phyloP scores from a whole-genome alignment of 208 protist genomes.

The Acanthamoeba triangularis region DNA sequence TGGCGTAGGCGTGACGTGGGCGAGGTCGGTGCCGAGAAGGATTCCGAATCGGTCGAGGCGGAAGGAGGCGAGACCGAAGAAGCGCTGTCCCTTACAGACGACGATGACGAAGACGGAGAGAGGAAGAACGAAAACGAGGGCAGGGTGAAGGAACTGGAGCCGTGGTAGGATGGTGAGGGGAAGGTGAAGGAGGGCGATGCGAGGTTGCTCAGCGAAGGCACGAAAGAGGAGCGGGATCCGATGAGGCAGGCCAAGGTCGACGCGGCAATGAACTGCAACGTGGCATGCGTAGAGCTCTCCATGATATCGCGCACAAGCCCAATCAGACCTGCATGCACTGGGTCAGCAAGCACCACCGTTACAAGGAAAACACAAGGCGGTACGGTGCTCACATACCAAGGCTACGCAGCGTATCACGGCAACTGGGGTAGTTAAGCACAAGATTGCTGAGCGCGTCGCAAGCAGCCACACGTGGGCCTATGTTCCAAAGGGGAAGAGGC shows the following conservation, averaged over 20 bases:
- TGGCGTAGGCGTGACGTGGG: background rate
- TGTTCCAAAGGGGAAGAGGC: background rate
- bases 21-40: background rate
- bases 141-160: background rate
- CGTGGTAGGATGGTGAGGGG: background rate
- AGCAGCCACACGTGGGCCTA: conserved; percentile 23
- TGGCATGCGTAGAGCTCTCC: conserved; percentile 56
- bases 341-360: background rate
- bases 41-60: background rate
- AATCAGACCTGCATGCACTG: background rate
- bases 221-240: background rate
- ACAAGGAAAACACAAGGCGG: background rate
- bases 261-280: conserved; percentile 47
- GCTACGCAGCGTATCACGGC: conserved; percentile 29
- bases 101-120: background rate
- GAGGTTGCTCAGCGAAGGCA: background rate
- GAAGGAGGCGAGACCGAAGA: background rate
- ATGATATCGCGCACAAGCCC: conserved; percentile 46
- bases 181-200: conserved; percentile 30
- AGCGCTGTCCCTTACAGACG: background rate
- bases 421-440: conserved; percentile 38
- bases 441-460: conserved; percentile 45
- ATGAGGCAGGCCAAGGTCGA: conserved; percentile 30
- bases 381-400: background rate
- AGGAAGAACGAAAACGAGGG: conserved; percentile 2